A percentile compares a stretch with the other conserved stretches of the same genome.
phyloP scores from a whole-genome alignment of 768 basidiomycete species.

The Cubamyces lactineus region DNA sequence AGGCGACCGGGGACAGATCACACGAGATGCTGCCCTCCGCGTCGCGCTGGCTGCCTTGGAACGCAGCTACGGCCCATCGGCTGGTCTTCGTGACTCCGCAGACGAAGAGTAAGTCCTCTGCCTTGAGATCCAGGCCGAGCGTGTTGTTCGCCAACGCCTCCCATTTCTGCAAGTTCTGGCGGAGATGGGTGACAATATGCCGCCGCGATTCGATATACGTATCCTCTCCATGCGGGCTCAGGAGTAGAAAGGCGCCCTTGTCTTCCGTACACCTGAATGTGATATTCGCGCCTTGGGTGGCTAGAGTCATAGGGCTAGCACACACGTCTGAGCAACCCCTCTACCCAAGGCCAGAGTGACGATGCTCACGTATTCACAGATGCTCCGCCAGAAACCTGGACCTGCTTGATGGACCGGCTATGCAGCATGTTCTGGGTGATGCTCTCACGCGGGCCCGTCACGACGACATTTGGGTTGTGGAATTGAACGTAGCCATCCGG shows the following conservation, averaged over 20 bases:
- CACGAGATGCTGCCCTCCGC: slow-evolving; percentile 6
- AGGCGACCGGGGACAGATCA: slow-evolving; percentile 4
- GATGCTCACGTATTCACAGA: neutral
- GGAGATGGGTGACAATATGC: slow-evolving; percentile 17
- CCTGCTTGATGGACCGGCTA: slow-evolving; percentile 5
- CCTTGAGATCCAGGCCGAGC: slow-evolving; percentile 7
- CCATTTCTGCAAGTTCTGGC: slow-evolving; percentile 18
- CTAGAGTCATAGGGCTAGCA: neutral
- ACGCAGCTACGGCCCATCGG: slow-evolving; percentile 21
- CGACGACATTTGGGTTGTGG: slow-evolving; percentile 1
- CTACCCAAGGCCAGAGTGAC: neutral
- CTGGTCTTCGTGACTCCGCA: slow-evolving; percentile 23
- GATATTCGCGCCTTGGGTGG: slow-evolving; percentile 2
- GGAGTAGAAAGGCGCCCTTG: slow-evolving; percentile 17
- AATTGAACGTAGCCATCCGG: slow-evolving; percentile 14
- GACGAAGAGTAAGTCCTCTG: slow-evolving; percentile 21
- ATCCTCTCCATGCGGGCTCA: neutral
- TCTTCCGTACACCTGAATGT: slow-evolving; percentile 14
- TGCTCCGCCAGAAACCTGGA: slow-evolving; percentile 2
- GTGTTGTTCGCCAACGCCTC: slow-evolving; percentile 2
- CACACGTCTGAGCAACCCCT: too few relatives aligned
- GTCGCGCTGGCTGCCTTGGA: slow-evolving; percentile 2
- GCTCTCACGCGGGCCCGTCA: slow-evolving; percentile 3
- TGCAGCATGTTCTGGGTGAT: slow-evolving; percentile 7
- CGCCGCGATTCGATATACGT: slow-evolving; percentile 11